A percentile compares a stretch with the other conserved stretches of the same genome.
Evolutionary conservation across 768 basidiomycete genomes (phyloP).

Genomic region (Mycena epipterygia): DNA sequence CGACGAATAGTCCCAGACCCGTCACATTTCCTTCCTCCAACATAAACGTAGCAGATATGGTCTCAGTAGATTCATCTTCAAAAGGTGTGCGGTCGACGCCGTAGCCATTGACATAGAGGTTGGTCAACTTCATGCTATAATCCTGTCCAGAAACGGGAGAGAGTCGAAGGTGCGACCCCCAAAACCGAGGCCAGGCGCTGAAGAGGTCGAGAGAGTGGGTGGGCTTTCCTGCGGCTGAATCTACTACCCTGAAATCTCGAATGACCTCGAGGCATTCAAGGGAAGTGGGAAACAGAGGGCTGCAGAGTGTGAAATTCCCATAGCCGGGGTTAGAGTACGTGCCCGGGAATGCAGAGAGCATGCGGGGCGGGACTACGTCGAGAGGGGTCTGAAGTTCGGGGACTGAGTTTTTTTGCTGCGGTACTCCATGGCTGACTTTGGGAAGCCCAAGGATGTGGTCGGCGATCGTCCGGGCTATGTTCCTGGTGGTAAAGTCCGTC

Average conservation of each 20-base stretch:
- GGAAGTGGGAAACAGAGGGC: conserved; percentile 39
- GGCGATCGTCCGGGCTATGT: conserved; percentile 22
- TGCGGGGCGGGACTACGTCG: not conserved
- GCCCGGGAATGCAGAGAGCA: conserved; percentile 49
- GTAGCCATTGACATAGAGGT: conserved; percentile 53
- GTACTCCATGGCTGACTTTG: not conserved
- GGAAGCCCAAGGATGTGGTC: conserved; percentile 37
- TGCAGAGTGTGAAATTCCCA: conserved; percentile 53
- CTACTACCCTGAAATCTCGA: conserved; percentile 44
- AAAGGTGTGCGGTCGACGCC: conserved; percentile 52
- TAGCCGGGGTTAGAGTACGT: conserved; percentile 55
- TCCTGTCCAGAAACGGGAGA: conserved; percentile 23
- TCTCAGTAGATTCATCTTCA: conserved; percentile 32
- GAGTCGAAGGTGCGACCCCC: conserved; percentile 55
- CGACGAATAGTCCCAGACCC: conserved; percentile 44
- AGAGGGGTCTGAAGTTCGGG: not conserved
- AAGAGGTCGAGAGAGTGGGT: conserved; percentile 37
- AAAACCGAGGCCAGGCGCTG: conserved; percentile 49
- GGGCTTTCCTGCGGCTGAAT: conserved; percentile 23
- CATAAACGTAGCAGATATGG: conserved; percentile 38
- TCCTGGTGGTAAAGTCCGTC: conserved; percentile 32
- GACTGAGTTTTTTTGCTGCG: not conserved
- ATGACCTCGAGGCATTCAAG: conserved; percentile 40
- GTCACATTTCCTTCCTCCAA: conserved; percentile 42
- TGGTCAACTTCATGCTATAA: conserved; percentile 40